Base-by-base conservation (phyloP, 2,329 filamentous ascomycete species). In the Pseudogymnoascus sp. region DNA sequence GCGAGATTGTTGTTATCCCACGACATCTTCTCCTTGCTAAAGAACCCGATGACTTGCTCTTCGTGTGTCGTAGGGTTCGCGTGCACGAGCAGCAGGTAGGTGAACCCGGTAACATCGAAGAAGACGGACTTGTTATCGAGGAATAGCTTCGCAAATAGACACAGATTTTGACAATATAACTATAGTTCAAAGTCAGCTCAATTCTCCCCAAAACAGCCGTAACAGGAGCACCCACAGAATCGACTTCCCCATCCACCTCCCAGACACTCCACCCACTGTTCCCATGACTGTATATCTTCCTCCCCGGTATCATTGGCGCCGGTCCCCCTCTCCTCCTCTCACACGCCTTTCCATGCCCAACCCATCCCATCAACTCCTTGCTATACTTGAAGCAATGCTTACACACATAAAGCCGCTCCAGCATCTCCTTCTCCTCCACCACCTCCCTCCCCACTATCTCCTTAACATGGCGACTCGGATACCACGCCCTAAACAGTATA, bases 1-100 rank as follows among this genome's bases (percentile, higher is more conserved):
- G 95, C 95, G 4, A 99, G 82, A 68, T 97, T 99, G 76, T 99
- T 97, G 71, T 93, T 93, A 72, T 99, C 95, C 93, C 95, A 99
- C 3, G 91, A 96, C 81, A 97, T 89, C 75, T 97, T 97, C 76
- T 99, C 95, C 74, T 99, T 97, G 67, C 90, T 96, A 79, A 97
- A 99, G 82, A 97, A 97, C n/a, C 95, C 95, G 1, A 93, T 85
- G 31, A 97, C 87, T 71, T 88, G 85, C 18, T 75, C 72, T 42
- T 75, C 73, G 18, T 71, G 14, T 36, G 65, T 61, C 7, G 63
- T 62, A 36, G 63, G 53, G 60, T 8, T 66, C 7, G 86, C 89
- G 72, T 93, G 89, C 49, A 95, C 89, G 62, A 97, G 86, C 3
- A 96, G 84, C 74, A 96, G 97, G 80, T 96, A 99, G 69, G 96